phyloP scores from a whole-genome alignment of 441 rosid species.

The Gossypium gossypioides region DNA sequence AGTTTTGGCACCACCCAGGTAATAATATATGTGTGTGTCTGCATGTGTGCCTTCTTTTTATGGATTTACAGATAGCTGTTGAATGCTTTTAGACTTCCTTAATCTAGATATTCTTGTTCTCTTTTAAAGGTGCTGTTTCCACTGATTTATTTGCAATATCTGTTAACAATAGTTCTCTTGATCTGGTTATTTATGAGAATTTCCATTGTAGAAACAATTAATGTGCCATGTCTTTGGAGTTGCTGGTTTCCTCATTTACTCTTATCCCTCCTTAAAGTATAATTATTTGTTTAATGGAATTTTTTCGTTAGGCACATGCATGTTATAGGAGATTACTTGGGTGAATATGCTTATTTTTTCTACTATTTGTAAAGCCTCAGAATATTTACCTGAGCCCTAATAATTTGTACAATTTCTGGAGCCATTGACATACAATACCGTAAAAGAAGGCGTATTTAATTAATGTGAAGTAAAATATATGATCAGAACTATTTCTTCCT shows the following conservation, averaged over 20 bases:
- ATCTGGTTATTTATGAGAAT: not conserved
- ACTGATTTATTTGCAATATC: slow-evolving; percentile 11
- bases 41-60: not conserved
- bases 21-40: slow-evolving; percentile 10
- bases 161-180: not conserved
- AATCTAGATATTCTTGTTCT: slow-evolving; percentile 12
- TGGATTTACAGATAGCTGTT: slow-evolving; percentile 1
- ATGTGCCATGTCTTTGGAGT: not conserved
- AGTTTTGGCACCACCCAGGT: slow-evolving; percentile 96
- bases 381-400: not conserved
- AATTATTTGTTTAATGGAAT: not conserved
- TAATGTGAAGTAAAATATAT: not conserved
- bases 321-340: not conserved
- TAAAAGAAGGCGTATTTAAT: not conserved
- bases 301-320: not conserved
- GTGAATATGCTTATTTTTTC: not conserved
- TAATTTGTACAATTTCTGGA: not conserved
- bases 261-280: not conserved
- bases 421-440: not conserved
- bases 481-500: not conserved
- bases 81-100: slow-evolving; percentile 14
- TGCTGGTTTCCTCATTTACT: not conserved
- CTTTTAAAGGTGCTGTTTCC: slow-evolving; percentile 4
- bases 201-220: not conserved
- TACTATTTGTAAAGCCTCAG: not conserved